Base-by-base conservation (phyloP, 352 stramenopile genomes). In the Pelagophyceae sp. region DNA sequence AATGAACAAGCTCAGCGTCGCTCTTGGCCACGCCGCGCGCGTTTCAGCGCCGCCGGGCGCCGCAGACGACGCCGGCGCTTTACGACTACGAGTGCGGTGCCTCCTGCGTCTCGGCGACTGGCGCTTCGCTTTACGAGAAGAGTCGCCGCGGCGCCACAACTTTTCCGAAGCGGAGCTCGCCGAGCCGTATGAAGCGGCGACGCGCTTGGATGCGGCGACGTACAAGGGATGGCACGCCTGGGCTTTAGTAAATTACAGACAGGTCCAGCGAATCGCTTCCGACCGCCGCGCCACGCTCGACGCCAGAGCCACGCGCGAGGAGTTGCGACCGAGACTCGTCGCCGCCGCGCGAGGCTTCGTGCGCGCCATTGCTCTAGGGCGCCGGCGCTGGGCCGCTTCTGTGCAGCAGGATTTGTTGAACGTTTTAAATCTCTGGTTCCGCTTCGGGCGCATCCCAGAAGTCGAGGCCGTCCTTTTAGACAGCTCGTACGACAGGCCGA, bases 381-480 rank as follows among this genome's bases (percentile, higher is more conserved):
- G 92, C 35, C 97, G 94, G 75, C 89, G 92, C 60, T 97, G 93
- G 90, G 95, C 89, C 82, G 95, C 95, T 17, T 96, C 96, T 63
- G 95, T 98, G 0, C 94, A 98, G 78, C 96, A 99, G 81, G 96
- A 99, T 82, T 95, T 99, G 79, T 79, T 99, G 40, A 97, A 97
- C 75, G 87, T 99, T 17, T 83, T 99, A 5, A 98, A 94, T 65
- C 94, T 98, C 37, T 97, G 97, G 85, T 99, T 99, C 80, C 90
- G 93, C 5, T 95, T 99, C 83, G 95, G 95, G 17, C 89, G 96
- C 58, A 87, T 92, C 25, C 82, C 87, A 1, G 92, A 98, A 78
- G 92, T 99, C 67, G 67, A 74, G 29, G 67, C 67, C 17, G 17
- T 40, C 1, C 38, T 74, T 0, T 23, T 74, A 1, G 84, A 91